Conservation (phyloP, 441 rosid genomes). For the Macaranga tanarius region DNA sequence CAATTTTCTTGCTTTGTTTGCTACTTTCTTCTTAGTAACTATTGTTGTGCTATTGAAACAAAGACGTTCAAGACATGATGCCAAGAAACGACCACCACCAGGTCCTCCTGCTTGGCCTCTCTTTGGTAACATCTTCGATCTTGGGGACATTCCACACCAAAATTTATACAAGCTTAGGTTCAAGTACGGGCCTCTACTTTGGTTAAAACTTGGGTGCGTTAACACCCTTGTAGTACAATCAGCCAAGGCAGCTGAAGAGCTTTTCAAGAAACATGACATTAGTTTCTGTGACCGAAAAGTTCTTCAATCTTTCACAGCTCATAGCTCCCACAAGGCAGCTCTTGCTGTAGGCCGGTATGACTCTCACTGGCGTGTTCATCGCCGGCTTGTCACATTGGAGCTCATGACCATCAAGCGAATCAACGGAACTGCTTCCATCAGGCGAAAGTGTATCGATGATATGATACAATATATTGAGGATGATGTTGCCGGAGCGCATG, state of each 20-base stretch:
- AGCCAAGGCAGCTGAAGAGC: conserved; percentile 16
- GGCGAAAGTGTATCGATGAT: conserved; percentile 9
- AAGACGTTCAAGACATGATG: neutral
- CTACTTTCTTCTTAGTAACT: too few species aligned
- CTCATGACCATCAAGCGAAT: conserved; percentile 14
- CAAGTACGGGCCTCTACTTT: conserved; percentile 26
- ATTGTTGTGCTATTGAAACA: too few species aligned
- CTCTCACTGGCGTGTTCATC: conserved; percentile 18
- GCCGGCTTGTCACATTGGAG: conserved; percentile 13
- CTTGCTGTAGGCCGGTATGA: conserved; percentile 14
- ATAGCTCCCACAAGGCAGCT: conserved; percentile 15
- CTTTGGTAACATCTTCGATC: conserved; percentile 32
- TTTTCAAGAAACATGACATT: conserved; percentile 26
- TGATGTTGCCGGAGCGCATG: neutral
- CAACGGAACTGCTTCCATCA: conserved; percentile 1
- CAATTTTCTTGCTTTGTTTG: neutral
- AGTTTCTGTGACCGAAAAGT: conserved; percentile 22
- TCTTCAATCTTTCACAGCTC: conserved; percentile 13
- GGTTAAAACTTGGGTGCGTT: conserved; percentile 24
- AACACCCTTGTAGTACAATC: conserved; percentile 27
- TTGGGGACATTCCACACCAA: conserved; percentile 27
- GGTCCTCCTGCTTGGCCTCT: conserved; percentile 30
- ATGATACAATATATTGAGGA: conserved; percentile 20
- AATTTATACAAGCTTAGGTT: conserved; percentile 20
- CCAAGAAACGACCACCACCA: conserved; percentile 18